A percentile compares a stretch with the other conserved stretches of the same genome.
These are phyloP conservation scores for Oenanthe javanica DNA, from an alignment of 140 eudicot species.

Conservation along the genomic window DNA sequence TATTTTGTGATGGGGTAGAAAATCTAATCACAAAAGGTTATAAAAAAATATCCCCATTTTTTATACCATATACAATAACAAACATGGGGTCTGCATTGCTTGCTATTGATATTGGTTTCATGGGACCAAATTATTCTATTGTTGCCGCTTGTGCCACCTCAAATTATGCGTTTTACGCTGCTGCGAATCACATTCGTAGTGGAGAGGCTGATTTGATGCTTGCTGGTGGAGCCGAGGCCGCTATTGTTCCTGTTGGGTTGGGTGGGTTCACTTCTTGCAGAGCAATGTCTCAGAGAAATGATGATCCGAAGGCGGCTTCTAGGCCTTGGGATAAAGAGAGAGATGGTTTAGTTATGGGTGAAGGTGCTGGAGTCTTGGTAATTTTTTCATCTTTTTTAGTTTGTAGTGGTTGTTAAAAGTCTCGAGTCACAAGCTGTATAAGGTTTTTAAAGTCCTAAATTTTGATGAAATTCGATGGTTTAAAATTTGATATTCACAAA, in stretches of 20 bases:
- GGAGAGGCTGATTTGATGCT: slow-evolving; percentile 65
- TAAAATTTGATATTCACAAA: neutral
- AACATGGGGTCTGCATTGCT: slow-evolving; percentile 89
- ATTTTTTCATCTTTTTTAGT: neutral
- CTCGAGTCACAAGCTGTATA: no score
- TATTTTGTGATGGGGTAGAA: slow-evolving; percentile 82
- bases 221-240: slow-evolving; percentile 66
- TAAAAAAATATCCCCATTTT: slow-evolving; percentile 84
- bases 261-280: slow-evolving; percentile 51
- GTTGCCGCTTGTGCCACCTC: slow-evolving; percentile 76
- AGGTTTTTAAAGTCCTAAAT: neutral
- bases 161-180: slow-evolving; percentile 49
- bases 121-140: slow-evolving; percentile 52
- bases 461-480: slow-evolving; percentile 32
- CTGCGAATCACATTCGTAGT: slow-evolving; percentile 65
- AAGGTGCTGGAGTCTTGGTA: slow-evolving; percentile 97
- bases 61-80: slow-evolving; percentile 83
- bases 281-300: slow-evolving; percentile 60
- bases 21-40: slow-evolving; percentile 67
- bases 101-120: slow-evolving; percentile 78
- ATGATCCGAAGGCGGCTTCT: slow-evolving; percentile 69
- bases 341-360: slow-evolving; percentile 98
- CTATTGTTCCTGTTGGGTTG: slow-evolving; percentile 31
- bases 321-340: slow-evolving; percentile 92
- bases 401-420: neutral